Conservation (phyloP, 2,329 filamentous ascomycete genomes). For the Colletotrichum caudatum region DNA sequence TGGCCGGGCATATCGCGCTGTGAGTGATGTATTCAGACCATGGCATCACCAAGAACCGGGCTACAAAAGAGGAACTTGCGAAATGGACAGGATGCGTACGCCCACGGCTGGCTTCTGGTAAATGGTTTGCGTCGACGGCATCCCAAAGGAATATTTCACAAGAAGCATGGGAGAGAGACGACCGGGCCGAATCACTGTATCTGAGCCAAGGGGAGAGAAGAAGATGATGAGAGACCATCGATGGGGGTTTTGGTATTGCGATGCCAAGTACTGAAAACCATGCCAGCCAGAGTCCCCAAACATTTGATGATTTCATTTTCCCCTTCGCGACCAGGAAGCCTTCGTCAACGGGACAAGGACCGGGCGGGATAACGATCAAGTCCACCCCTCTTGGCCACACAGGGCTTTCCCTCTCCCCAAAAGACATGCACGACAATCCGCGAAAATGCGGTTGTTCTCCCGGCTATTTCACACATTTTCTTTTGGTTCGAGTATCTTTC, state of each 20-base stretch:
- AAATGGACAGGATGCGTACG: neutral
- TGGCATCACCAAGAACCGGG: neutral
- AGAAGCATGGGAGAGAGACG: neutral
- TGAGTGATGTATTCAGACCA: neutral
- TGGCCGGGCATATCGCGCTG: neutral
- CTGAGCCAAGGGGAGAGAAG: neutral
- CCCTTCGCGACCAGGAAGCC: constrained; percentile 21
- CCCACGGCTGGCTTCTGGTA: neutral
- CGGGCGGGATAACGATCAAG: constrained; percentile 86
- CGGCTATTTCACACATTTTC: constrained; percentile 39
- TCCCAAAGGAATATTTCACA: neutral
- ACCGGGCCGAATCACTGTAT: neutral
- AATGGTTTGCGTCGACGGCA: neutral
- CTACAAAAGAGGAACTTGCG: neutral
- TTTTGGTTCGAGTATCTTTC: constrained; percentile 87
- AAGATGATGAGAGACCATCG: constrained; percentile 29
- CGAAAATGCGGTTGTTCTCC: constrained; percentile 18
- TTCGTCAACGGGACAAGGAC: constrained; percentile 4
- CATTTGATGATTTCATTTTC: constrained; percentile 22
- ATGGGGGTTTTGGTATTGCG: constrained; percentile 35
- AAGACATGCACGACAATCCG: constrained; percentile 42
- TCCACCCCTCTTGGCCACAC: constrained; percentile 86
- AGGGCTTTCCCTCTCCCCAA: constrained; percentile 94
- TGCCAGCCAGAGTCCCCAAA: constrained; percentile 11
- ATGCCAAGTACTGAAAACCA: constrained; percentile 19